Conservation (phyloP, 1,284 basidiomycete genomes). For the Ustilago shanxiensis region DNA sequence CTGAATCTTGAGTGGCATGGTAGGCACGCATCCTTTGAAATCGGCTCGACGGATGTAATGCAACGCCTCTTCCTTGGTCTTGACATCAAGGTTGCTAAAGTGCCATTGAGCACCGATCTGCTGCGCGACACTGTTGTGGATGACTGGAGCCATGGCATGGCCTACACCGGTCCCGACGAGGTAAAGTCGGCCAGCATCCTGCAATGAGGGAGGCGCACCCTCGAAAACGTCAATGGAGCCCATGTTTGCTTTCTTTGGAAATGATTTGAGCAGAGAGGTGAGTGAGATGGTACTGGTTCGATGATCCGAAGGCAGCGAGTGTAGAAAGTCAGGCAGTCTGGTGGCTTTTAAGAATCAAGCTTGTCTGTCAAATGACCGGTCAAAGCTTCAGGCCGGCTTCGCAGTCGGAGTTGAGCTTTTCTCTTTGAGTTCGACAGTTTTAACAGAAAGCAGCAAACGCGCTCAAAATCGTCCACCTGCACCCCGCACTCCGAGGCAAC, state of each 20-base stretch:
- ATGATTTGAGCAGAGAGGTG: no score
- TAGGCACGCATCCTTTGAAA: slow-evolving; percentile 18
- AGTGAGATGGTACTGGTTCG: no score
- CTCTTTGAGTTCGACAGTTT: no score
- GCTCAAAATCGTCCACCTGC: no score
- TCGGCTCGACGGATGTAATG: slow-evolving; percentile 13
- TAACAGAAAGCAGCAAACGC: no score
- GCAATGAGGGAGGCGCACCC: slow-evolving; percentile 10
- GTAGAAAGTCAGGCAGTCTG: no score
- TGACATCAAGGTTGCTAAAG: slow-evolving; percentile 19
- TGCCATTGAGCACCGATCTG: slow-evolving; percentile 19
- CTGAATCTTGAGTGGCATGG: slow-evolving; percentile 23
- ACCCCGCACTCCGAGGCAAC: no score
- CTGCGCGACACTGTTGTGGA: slow-evolving; percentile 17
- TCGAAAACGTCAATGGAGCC: slow-evolving; percentile 6
- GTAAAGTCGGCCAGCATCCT: slow-evolving; percentile 13
- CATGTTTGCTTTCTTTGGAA: no score
- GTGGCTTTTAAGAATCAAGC: not conserved
- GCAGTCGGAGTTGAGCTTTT: slow-evolving; percentile 5
- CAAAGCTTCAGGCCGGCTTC: no score
- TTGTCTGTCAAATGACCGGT: no score
- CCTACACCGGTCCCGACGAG: slow-evolving; percentile 11
- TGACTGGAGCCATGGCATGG: slow-evolving; percentile 17
- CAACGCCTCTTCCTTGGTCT: slow-evolving; percentile 19
- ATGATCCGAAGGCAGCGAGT: no score